Evolutionary conservation across 2,329 filamentous ascomycete genomes (phyloP), one percentile per base, ranked within the genome.

Genomic region (Chaetomium strumarium): DNA sequence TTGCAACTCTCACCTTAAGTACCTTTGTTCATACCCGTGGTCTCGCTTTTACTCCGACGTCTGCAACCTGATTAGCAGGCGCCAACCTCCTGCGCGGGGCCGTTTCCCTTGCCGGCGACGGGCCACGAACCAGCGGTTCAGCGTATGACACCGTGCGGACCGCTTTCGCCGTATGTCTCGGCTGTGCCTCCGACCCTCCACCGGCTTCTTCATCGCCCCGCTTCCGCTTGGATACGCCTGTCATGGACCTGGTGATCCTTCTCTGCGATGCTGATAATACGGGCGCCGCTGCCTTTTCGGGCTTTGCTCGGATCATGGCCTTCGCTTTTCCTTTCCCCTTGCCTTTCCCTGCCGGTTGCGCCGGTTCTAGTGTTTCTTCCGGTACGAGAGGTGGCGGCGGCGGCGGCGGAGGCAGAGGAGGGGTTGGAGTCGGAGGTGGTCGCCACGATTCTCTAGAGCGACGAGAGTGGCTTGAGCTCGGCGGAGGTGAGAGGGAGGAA

Each of bases 381-480:
- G 9, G 4, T 40, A 24, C 9, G 40, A 36, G 36, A 10, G 36
- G 2, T 16, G 31, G 7, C 11, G 14, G 33, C 37, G n/a, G 29
- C 5, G 33, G 20, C 24, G 29, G 16, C 16, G 19, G n/a, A n/a
- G 13, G 19, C 8, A 12, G 10, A 13, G 37, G 8, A 3, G 42
- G 36, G 14, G 19, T 14, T 12, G 36, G 24, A 9, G 42, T 5
- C 14, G 12, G 12, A 8, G 49, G 14, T 13, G 37, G 43, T 5
- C 29, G 37, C 19, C 43, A 52, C 1, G 49, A 20, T 3, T 41
- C 43, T n/a, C 16, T n/a, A 14, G 43, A 37, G 12, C 31, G 37
- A 6, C 12, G 19, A 6, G 38, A 45, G 51, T 53, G 51, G 14
- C 13, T n/a, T 24, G 33, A 40, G 36, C 40, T 53, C 12, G 45